Evolutionary conservation across 768 basidiomycete genomes (phyloP).

Genomic region (Suillus clintonianus): DNA sequence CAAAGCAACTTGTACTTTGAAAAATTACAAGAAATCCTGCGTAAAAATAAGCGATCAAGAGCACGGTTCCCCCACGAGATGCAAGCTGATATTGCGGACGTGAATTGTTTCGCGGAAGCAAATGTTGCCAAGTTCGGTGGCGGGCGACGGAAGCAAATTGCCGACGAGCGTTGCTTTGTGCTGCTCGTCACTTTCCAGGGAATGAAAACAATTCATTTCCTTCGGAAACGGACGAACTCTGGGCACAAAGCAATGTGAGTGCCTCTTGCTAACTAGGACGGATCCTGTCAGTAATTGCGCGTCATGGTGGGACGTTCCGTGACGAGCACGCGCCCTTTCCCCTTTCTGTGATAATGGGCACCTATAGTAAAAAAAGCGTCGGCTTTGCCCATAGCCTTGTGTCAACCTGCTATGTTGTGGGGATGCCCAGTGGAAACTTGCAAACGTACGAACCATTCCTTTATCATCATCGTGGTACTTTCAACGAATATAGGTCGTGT

Average conservation of each 20-base stretch:
- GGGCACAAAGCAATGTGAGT: no score
- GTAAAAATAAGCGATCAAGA: neutral
- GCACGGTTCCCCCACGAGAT: neutral
- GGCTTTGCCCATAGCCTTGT: neutral
- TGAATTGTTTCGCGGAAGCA: neutral
- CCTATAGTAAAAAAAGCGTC: neutral
- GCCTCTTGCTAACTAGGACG: neutral
- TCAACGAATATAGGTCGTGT: neutral
- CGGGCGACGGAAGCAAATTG: constrained; percentile 1
- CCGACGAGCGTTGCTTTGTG: constrained; percentile 16
- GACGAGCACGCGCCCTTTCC: constrained; percentile 7
- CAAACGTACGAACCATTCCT: constrained; percentile 7
- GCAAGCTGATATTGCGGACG: neutral
- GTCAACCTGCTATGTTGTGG: constrained; percentile 4
- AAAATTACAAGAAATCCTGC: neutral
- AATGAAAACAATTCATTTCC: neutral
- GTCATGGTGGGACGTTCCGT: constrained; percentile 9
- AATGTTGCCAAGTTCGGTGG: neutral
- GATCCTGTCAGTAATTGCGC: neutral
- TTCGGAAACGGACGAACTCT: no score
- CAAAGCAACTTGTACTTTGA: neutral
- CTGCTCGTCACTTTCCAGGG: constrained; percentile 9
- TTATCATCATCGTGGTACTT: constrained; percentile 8
- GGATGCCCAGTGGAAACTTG: constrained; percentile 18
- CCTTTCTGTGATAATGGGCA: constrained; percentile 8